Percentiles rank a stretch among this genome's conserved stretches.
phyloP scores from a whole-genome alignment of 176 grass and related monocot genomes.

The Eleusine coracana region DNA sequence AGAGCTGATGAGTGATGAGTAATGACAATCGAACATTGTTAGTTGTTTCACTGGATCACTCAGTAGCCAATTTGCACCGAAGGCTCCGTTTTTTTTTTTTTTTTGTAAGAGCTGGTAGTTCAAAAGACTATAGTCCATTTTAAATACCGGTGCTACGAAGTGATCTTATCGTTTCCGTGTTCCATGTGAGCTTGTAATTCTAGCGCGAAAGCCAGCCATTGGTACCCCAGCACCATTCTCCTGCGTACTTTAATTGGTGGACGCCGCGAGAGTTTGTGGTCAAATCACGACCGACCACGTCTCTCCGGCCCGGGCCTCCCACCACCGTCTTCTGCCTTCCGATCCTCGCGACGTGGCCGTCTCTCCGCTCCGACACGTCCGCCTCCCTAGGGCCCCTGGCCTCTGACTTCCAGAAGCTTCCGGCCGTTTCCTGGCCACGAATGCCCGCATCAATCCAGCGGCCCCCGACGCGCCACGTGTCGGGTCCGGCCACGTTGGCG shows the following conservation, averaged over 20 bases:
- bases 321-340: not conserved
- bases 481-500: not conserved
- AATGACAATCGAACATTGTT: not conserved
- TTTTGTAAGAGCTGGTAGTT: not conserved
- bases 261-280: slow-evolving; percentile 37
- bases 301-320: slow-evolving; percentile 9
- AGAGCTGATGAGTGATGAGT: not conserved
- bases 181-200: not conserved
- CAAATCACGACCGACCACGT: slow-evolving; percentile 39
- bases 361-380: slow-evolving; percentile 33
- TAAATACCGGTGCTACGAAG: not conserved
- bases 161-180: not conserved
- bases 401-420: slow-evolving; percentile 86
- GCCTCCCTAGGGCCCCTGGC: not conserved
- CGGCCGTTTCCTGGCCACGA: slow-evolving; percentile 65
- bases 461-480: slow-evolving; percentile 53
- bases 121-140: not conserved
- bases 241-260: slow-evolving; percentile 39
- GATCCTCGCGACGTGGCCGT: slow-evolving; percentile 38
- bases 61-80: too few relatives aligned
- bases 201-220: not conserved
- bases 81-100: too few relatives aligned
- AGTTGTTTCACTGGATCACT: too few relatives aligned
- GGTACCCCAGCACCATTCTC: not conserved
- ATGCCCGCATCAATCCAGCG: slow-evolving; percentile 54